These are phyloP conservation scores for Brettanomyces nanus DNA, from an alignment of 805 yeast genomes.

Conservation along the genomic window DNA sequence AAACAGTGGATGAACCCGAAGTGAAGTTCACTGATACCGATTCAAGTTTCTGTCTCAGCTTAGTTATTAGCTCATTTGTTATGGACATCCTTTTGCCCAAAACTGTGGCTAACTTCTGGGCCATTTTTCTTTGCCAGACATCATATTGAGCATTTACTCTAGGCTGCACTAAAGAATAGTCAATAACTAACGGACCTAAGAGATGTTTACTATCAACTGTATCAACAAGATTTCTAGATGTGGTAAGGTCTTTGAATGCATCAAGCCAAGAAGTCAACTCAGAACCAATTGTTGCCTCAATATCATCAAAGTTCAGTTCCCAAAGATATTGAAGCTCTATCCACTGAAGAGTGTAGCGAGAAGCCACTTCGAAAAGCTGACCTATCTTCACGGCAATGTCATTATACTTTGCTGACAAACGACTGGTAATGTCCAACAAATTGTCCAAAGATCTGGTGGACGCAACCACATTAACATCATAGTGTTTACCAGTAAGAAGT, in stretches of 20 bases:
- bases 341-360: slow-evolving; percentile 44
- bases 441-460: not conserved
- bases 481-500: slow-evolving; percentile 14
- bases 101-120: slow-evolving; percentile 31
- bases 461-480: slow-evolving; percentile 11
- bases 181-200: slow-evolving; percentile 36
- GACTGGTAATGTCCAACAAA: not conserved
- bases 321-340: slow-evolving; percentile 46
- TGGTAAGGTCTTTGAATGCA: slow-evolving; percentile 31
- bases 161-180: slow-evolving; percentile 45
- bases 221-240: slow-evolving; percentile 28
- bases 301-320: slow-evolving; percentile 41
- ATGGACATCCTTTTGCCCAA: slow-evolving; percentile 25
- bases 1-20: slow-evolving; percentile 31
- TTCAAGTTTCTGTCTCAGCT: slow-evolving; percentile 32
- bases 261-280: slow-evolving; percentile 41
- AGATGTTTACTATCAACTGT: slow-evolving; percentile 30
- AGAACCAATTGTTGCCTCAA: slow-evolving; percentile 26
- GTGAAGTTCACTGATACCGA: slow-evolving; percentile 24
- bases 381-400: slow-evolving; percentile 26
- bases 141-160: slow-evolving; percentile 44
- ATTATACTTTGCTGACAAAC: slow-evolving; percentile 11
- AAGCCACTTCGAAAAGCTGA: slow-evolving; percentile 21
- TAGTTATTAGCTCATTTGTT: slow-evolving; percentile 25
- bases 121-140: slow-evolving; percentile 43